Conservation (phyloP, 768 basidiomycete genomes). For the Hypholoma sublateritium region DNA sequence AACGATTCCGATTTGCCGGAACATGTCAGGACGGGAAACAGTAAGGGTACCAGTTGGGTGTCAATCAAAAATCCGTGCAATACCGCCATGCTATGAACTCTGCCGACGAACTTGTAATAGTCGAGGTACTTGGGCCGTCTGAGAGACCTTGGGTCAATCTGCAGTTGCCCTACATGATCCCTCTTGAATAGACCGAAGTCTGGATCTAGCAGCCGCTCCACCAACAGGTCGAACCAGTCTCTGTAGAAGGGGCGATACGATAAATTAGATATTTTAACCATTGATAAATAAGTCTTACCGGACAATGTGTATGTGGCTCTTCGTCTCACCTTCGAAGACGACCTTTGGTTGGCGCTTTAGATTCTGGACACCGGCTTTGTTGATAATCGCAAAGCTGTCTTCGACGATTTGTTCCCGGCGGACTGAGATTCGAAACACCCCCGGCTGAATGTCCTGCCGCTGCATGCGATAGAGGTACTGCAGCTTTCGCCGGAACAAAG, state of each 20-base stretch:
- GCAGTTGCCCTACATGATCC: slow-evolving; percentile 65
- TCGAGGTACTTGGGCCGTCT: slow-evolving; percentile 70
- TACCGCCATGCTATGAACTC: slow-evolving; percentile 67
- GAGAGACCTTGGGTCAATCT: slow-evolving; percentile 70
- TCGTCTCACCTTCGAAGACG: slow-evolving; percentile 70
- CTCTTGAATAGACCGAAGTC: slow-evolving; percentile 78
- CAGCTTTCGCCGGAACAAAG: slow-evolving; percentile 86
- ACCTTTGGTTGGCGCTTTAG: slow-evolving; percentile 67
- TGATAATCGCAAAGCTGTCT: slow-evolving; percentile 79
- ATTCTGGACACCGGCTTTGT: slow-evolving; percentile 67
- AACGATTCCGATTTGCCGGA: slow-evolving; percentile 2
- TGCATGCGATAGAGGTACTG: slow-evolving; percentile 91
- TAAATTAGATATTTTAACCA: slow-evolving; percentile 1
- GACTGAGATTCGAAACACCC: slow-evolving; percentile 82
- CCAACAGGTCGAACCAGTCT: slow-evolving; percentile 83
- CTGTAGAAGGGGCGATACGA: slow-evolving; percentile 29
- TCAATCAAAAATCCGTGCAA: slow-evolving; percentile 53
- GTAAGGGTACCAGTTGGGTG: slow-evolving; percentile 19
- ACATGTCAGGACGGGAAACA: slow-evolving; percentile 19
- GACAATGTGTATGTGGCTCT: slow-evolving; percentile 68
- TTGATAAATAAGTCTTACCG: slow-evolving; percentile 39
- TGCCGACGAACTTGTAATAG: slow-evolving; percentile 80
- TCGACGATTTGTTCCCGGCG: slow-evolving; percentile 78
- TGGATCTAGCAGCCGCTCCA: slow-evolving; percentile 75
- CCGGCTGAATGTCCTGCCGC: slow-evolving; percentile 52